These are phyloP conservation scores for Dipteronia dyeriana DNA, from an alignment of 345 rosid genomes.

Conservation along the genomic window DNA sequence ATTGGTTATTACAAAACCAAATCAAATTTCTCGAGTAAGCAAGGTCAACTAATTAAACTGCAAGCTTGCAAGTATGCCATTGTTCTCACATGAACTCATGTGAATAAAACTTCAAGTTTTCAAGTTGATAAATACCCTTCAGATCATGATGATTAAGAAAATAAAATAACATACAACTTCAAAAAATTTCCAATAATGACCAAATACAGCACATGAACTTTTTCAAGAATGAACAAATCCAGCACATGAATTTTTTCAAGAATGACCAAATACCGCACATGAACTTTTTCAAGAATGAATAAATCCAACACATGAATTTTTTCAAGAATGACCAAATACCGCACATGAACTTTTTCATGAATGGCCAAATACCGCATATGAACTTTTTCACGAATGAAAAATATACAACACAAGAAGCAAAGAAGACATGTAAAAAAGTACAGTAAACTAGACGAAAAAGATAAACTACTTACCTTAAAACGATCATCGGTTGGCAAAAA, in stretches of 20 bases:
- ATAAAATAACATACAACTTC: background rate
- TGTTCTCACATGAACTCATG: background rate
- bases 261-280: background rate
- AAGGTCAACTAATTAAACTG: background rate
- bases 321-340: background rate
- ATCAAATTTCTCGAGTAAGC: background rate
- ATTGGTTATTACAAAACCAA: background rate
- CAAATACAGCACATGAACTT: background rate
- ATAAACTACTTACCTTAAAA: slow-evolving; percentile 55
- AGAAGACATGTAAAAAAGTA: background rate
- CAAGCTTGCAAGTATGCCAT: background rate
- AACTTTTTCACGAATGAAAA: no score
- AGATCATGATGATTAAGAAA: slow-evolving; percentile 6
- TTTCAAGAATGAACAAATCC: no score
- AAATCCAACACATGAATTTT: background rate
- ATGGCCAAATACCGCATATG: no score
- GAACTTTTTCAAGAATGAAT: background rate
- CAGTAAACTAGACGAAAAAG: background rate
- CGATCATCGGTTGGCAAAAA: slow-evolving; percentile 77
- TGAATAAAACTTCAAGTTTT: background rate
- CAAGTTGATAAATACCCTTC: slow-evolving; percentile 2
- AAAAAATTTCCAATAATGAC: background rate
- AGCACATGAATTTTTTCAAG: background rate
- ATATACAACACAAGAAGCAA: background rate
- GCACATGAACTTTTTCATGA: background rate